These are phyloP conservation scores for Diospyros kaki DNA, from an alignment of 148 eudicot species.

Conservation along the genomic window DNA sequence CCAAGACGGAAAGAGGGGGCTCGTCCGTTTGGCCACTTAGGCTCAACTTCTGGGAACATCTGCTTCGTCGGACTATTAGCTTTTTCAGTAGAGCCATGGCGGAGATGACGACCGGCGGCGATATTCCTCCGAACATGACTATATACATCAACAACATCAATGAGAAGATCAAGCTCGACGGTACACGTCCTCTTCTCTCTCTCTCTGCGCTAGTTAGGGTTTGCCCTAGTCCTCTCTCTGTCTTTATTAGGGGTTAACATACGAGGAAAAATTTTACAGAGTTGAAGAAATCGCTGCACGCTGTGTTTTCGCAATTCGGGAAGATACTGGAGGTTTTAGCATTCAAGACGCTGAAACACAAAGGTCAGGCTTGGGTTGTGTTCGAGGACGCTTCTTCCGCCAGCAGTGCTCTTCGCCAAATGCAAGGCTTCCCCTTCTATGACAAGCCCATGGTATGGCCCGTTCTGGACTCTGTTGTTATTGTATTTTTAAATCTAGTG, in stretches of 20 bases:
- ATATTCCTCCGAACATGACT: slow-evolving; percentile 58
- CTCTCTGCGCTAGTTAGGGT: slow-evolving; percentile 11
- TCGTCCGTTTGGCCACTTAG: no score
- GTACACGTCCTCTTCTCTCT: slow-evolving; percentile 22
- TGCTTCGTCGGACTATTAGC: neutral
- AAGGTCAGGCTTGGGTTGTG: slow-evolving; percentile 98
- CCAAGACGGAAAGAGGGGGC: no score
- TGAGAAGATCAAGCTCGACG: slow-evolving; percentile 88
- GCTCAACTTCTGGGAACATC: no score
- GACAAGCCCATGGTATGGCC: slow-evolving; percentile 86
- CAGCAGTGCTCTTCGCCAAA: slow-evolving; percentile 71
- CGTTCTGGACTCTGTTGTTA: no score
- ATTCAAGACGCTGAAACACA: slow-evolving; percentile 92
- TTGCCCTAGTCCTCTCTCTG: neutral
- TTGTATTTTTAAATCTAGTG: no score
- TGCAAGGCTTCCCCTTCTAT: slow-evolving; percentile 93
- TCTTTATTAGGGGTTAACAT: neutral
- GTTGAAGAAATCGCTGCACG: slow-evolving; percentile 77
- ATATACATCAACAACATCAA: slow-evolving; percentile 95
- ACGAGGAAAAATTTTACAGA: slow-evolving; percentile 29
- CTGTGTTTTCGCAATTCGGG: slow-evolving; percentile 94
- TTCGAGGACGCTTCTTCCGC: slow-evolving; percentile 87
- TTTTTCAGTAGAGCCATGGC: slow-evolving; percentile 39
- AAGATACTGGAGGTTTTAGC: slow-evolving; percentile 88
- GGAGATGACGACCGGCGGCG: slow-evolving; percentile 47